A percentile compares a stretch with the other conserved stretches of the same genome.
These are phyloP conservation scores for Eucalyptus erythrocorys DNA, from an alignment of 345 rosid genomes.

Conservation along the genomic window DNA sequence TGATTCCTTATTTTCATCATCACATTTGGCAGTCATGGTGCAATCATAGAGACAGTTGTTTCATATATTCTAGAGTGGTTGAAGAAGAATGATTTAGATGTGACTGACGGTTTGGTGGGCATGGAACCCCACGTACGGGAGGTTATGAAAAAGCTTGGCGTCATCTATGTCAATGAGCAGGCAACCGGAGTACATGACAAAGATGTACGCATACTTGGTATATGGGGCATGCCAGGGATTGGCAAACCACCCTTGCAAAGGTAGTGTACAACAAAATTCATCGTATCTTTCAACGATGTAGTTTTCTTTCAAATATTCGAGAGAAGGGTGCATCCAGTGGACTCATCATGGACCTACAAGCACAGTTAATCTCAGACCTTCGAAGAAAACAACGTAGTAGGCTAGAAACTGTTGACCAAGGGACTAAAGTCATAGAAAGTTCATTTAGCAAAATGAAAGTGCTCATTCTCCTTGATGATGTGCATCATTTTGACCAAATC, in stretches of 20 bases:
- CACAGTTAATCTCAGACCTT: neutral
- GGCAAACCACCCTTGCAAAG: neutral
- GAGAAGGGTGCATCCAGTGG: neutral
- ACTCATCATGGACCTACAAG: neutral
- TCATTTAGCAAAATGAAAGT: neutral
- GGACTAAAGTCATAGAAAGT: fast-evolving
- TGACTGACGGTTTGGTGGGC: neutral
- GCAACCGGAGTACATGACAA: neutral
- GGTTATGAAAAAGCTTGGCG: neutral
- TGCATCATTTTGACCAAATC: neutral
- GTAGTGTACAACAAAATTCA: neutral
- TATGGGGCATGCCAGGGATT: neutral
- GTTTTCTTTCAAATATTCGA: neutral
- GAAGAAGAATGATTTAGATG: neutral
- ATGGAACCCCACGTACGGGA: neutral
- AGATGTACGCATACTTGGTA: neutral
- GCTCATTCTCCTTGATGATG: neutral
- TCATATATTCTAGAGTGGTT: neutral
- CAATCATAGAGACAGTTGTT: fast-evolving
- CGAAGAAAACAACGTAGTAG: fast-evolving
- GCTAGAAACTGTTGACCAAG: fast-evolving
- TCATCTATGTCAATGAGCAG: neutral
- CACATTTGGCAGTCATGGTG: neutral
- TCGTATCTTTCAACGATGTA: neutral
- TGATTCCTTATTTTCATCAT: neutral